These are phyloP conservation scores for Metschnikowia koreensis DNA, from an alignment of 805 yeast genomes.

Conservation along the genomic window DNA sequence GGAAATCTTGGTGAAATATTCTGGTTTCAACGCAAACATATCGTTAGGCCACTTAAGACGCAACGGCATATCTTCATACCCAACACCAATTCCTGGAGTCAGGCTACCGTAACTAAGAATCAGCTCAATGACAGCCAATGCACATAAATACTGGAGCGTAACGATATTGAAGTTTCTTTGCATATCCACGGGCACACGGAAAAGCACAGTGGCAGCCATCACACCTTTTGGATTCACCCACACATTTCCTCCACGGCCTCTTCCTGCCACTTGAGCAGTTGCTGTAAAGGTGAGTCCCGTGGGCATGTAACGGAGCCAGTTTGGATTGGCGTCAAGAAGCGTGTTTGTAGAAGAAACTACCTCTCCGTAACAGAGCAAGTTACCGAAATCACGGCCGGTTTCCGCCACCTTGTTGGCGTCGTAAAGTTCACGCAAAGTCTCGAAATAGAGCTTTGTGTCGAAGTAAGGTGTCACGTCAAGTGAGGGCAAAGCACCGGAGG, in stretches of 20 bases:
- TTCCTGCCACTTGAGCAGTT: constrained; percentile 82
- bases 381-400: constrained; percentile 49
- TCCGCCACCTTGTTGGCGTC: constrained; percentile 21
- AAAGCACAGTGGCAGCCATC: constrained; percentile 71
- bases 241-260: constrained; percentile 91
- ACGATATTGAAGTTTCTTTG: constrained; percentile 57
- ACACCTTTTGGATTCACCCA: constrained; percentile 97
- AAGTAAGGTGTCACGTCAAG: constrained; percentile 67
- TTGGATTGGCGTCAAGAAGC: constrained; percentile 69
- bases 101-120: constrained; percentile 54
- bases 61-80: constrained; percentile 74
- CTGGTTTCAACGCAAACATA: constrained; percentile 71
- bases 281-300: constrained; percentile 71
- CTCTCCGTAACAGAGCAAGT: constrained; percentile 72
- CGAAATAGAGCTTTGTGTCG: constrained; percentile 56
- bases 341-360: constrained; percentile 87
- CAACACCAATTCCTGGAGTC: constrained; percentile 40
- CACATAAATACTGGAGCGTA: constrained; percentile 80
- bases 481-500: constrained; percentile 47
- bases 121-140: constrained; percentile 81
- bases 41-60: constrained; percentile 97
- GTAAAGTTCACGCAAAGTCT: constrained; percentile 36
- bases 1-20: constrained; percentile 35
- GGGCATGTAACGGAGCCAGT: constrained; percentile 58
- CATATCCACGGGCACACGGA: constrained; percentile 52